These are phyloP conservation scores for Backusella circina DNA, from an alignment of 192 early-diverging fungal genomes.

Conservation along the genomic window DNA sequence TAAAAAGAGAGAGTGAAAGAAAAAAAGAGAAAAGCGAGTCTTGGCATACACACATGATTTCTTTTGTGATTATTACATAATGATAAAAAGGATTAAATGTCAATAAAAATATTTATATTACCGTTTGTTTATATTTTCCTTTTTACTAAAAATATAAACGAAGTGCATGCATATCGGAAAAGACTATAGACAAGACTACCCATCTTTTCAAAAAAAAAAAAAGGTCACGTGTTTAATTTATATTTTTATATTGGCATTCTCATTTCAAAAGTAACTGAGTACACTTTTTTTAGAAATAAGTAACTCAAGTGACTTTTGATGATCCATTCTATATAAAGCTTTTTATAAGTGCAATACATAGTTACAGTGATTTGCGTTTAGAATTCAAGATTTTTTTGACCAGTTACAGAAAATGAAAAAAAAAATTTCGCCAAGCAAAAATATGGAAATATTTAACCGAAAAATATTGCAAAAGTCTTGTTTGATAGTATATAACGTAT, in stretches of 20 bases:
- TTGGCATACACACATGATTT: slow-evolving; percentile 1
- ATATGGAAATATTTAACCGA: too few relatives aligned
- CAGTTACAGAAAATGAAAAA: too few relatives aligned
- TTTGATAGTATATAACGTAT: too few relatives aligned
- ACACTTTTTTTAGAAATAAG: background rate
- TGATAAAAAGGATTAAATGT: background rate
- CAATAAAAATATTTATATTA: background rate
- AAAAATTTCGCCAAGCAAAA: too few relatives aligned
- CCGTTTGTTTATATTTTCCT: background rate
- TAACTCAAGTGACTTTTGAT: background rate
- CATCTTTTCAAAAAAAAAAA: too few relatives aligned
- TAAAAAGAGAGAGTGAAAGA: background rate
- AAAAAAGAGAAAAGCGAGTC: background rate
- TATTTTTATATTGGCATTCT: background rate
- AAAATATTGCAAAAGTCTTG: too few relatives aligned
- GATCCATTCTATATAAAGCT: background rate
- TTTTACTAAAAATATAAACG: background rate
- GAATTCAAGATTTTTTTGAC: too few relatives aligned
- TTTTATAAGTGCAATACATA: too few relatives aligned
- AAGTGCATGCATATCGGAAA: background rate
- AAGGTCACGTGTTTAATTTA: background rate
- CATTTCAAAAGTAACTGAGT: background rate
- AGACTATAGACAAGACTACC: background rate
- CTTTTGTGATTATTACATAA: background rate
- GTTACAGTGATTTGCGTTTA: too few relatives aligned